Evolutionary conservation across 108 stramenopile species (phyloP), one percentile per base, ranked within the genome.

Genomic region (Cyclotella cryptica): DNA sequence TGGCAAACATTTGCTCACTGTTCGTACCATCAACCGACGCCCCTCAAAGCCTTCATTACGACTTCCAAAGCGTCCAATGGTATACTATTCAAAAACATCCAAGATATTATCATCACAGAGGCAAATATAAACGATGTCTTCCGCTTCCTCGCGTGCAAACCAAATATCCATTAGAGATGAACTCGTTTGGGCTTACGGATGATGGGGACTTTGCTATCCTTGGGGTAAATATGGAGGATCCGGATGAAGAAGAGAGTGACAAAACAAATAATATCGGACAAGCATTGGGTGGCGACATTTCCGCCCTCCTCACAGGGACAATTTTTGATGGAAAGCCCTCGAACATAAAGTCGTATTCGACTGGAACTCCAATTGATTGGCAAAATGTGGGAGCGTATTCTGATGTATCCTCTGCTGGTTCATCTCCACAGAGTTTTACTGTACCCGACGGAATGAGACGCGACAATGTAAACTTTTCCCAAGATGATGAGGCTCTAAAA

Each of bases 201-300:
- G 83, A 84, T 49, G 83, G 83, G 22, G 83, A 84, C 21, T 84
- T 84, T 64, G 68, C 71, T 11, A 79, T 84, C 0, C 15, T 74
- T 29, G 83, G 83, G 1, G 49, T 84, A 1, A 84, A 84, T 79
- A 73, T 55, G 18, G 46, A 75, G 15, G 73, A 41, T 44, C 46
- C 60, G 3, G 49, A 49, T 11, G 72, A 66, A n/a, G 65, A 78
- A 29, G 42, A 55, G 8, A 27, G n/a, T 12, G 42, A 8, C 7
- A 26, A 14, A 66, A 46, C 43, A 14, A 27, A 59, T 59, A 35
- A 35, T 35, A 2, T 4, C 8, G 45, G 24, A 24, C 65, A 66
- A 47, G 26, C 8, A 24, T 27, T 66, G 26, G 65, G 26, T 26
- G 43, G 30, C 45, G 39, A 47, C 54, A 41, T 76, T 68, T 52